Evolutionary conservation across 805 yeast species (phyloP).

Genomic region (Metschnikowia henanensis): DNA sequence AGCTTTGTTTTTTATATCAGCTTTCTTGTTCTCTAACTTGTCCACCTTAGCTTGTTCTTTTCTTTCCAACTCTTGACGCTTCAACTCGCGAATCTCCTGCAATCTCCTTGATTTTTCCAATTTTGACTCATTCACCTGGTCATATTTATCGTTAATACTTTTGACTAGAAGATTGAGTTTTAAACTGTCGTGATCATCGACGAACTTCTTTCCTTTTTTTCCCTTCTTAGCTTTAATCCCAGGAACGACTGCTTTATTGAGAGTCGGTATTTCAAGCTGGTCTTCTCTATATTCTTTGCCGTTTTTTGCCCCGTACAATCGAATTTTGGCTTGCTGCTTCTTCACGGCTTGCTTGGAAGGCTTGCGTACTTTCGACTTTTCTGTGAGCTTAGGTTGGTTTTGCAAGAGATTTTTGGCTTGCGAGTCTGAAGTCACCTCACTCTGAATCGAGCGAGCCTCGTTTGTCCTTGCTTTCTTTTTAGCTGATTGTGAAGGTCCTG

Average conservation of each 20-base stretch:
- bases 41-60: conserved; percentile 70
- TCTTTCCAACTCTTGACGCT: conserved; percentile 82
- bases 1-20: conserved; percentile 72
- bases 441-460: conserved; percentile 53
- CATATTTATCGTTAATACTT: conserved; percentile 80
- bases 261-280: conserved; percentile 74
- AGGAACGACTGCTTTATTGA: conserved; percentile 83
- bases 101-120: conserved; percentile 86
- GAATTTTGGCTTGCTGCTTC: conserved; percentile 62
- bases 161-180: conserved; percentile 69
- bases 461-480: conserved; percentile 56
- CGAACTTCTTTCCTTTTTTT: conserved; percentile 83
- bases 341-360: conserved; percentile 54
- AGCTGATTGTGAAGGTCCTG: conserved; percentile 57
- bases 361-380: conserved; percentile 52
- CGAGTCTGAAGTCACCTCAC: conserved; percentile 66
- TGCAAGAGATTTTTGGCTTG: conserved; percentile 68
- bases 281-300: conserved; percentile 67
- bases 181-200: conserved; percentile 65
- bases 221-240: conserved; percentile 78
- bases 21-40: conserved; percentile 74
- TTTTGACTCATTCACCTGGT: conserved; percentile 79
- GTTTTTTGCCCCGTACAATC: conserved; percentile 65
- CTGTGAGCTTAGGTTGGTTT: conserved; percentile 57
- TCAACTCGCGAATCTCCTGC: conserved; percentile 86